Conservation (phyloP, 2,329 filamentous ascomycete genomes). For the Pseudocercospora crystallina region DNA sequence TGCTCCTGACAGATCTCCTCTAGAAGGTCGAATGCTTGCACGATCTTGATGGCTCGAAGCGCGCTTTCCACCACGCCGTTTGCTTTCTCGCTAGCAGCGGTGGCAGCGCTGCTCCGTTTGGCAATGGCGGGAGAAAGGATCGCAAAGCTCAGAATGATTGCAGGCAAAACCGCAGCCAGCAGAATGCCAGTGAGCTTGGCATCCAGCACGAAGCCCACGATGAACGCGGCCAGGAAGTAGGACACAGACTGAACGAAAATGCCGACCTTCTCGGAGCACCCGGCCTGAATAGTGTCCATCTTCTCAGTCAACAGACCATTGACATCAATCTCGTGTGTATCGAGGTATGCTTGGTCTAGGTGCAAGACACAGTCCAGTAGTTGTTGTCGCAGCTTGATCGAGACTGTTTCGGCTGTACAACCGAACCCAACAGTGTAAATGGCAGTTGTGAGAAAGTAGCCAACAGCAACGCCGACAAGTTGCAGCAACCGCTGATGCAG, state of each 20-base stretch:
- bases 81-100: conserved; percentile 43
- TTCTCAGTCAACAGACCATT: conserved; percentile 47
- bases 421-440: conserved; percentile 53
- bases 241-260: conserved; percentile 48
- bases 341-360: conserved; percentile 54
- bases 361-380: conserved; percentile 51
- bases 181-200: conserved; percentile 44
- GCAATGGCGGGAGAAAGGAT: conserved; percentile 44
- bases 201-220: conserved; percentile 47
- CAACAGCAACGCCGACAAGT: conserved; percentile 47
- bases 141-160: conserved; percentile 46
- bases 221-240: conserved; percentile 48
- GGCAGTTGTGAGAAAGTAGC: conserved; percentile 53
- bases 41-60: conserved; percentile 47
- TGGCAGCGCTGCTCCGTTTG: conserved; percentile 40
- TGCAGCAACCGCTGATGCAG: conserved; percentile 43
- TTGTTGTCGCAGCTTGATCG: conserved; percentile 47
- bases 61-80: conserved; percentile 47
- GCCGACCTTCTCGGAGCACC: conserved; percentile 49
- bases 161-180: conserved; percentile 49
- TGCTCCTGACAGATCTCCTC: conserved; percentile 42
- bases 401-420: conserved; percentile 51
- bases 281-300: conserved; percentile 47
- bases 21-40: conserved; percentile 51
- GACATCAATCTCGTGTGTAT: conserved; percentile 52